Percentiles rank a stretch among this genome's conserved stretches.
Conservation (phyloP, 305 asterid species). For the Solanum hybrid region DNA sequence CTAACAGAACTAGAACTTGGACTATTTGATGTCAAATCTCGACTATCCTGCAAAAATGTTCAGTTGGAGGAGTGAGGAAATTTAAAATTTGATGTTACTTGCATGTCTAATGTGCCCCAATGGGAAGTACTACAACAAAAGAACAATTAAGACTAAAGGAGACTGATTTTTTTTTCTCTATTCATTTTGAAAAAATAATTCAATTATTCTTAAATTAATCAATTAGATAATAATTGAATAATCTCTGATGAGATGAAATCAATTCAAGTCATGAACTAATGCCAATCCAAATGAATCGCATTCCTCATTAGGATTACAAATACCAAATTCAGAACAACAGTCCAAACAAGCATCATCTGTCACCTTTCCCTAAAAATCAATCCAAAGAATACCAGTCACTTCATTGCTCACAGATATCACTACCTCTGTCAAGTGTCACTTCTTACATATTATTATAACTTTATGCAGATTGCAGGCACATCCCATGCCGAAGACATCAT, state of each 20-base stretch:
- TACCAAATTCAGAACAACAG: background rate
- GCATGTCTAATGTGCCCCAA: background rate
- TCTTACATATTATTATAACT: background rate
- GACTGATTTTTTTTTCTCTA: background rate
- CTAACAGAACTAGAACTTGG: conserved; percentile 72
- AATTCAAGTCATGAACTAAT: background rate
- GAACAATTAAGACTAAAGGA: background rate
- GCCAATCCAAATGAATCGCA: background rate
- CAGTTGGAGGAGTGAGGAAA: background rate
- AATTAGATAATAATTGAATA: background rate
- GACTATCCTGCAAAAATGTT: conserved; percentile 8
- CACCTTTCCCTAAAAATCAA: background rate
- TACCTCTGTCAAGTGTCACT: background rate
- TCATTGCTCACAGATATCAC: background rate
- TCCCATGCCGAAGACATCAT: background rate
- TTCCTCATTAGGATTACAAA: background rate
- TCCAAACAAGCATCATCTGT: background rate
- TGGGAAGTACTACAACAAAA: background rate
- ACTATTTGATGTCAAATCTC: conserved; percentile 40
- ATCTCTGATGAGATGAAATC: background rate
- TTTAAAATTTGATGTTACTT: background rate
- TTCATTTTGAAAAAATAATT: background rate
- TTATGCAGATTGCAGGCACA: background rate
- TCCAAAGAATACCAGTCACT: background rate
- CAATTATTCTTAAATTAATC: background rate